Base-by-base conservation (phyloP, 768 basidiomycete genomes). In the Chalciporus sphaerocephalus region DNA sequence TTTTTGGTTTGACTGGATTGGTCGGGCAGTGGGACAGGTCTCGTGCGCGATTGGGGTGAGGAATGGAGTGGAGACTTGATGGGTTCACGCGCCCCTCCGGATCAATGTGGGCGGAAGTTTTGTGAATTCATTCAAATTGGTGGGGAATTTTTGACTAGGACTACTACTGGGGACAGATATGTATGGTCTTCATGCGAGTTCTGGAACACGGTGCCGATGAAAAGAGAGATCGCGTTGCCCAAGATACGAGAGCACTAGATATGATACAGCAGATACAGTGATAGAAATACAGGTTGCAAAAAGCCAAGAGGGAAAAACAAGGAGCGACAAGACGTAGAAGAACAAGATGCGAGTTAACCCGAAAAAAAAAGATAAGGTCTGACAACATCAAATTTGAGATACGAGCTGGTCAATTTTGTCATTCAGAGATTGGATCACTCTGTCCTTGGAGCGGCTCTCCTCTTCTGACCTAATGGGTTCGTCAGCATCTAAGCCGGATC, bases 381-480 rank as follows among this genome's bases (percentile, higher is more conserved):
- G 30, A 33, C 23, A 25, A 43, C 25, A 21, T 32, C n/a, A 32
- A 5, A 6, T 4, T 32, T 32, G 30, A 32, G 30, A n/a, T 32
- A 11, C 30, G 23, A 25, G 41, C 24, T 22, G 30, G 42, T 20
- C 28, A 33, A 41, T 27, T 27, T 27, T 27, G 10, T 37, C 18
- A 23, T 42, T 25, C 23, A 48, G 20, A 21, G 34, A 23, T 21
- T 17, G 35, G 16, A 51, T 48, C 9, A 21, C 17, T 5, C 16
- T 21, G 23, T 50, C 48, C 44, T 41, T 50, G 32, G 28, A 13
- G 11, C 48, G 48, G 24, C 16, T 36, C 40, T 37, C 30, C 27
- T 30, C 34, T 42, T 42, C 13, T 39, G 35, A 34, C 17, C 46
- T 41, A 21, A 41, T 30, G n/a, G 18, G 21, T 42, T 13, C 33